These are phyloP conservation scores for Dillenia turbinata DNA, from an alignment of 164 flowering plant genomes.

Conservation along the genomic window DNA sequence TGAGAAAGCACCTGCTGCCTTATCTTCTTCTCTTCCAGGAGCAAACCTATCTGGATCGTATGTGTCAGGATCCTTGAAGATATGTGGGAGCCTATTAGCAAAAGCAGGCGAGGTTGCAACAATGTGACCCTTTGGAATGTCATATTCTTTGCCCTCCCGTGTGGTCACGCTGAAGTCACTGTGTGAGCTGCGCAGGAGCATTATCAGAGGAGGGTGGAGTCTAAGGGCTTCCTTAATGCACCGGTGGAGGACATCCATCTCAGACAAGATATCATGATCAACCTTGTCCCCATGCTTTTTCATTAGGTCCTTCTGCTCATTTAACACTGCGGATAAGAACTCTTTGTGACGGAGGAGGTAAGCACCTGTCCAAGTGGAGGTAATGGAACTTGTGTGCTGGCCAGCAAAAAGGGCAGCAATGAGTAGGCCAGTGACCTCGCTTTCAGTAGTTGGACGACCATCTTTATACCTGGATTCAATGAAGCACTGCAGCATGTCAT, in stretches of 20 bases:
- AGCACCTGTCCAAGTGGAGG: constrained; percentile 95
- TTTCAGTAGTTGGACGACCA: constrained; percentile 84
- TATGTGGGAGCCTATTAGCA: constrained; percentile 82
- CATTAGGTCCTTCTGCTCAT: constrained; percentile 72
- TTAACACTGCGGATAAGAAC: constrained; percentile 54
- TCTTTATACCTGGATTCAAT: constrained; percentile 92
- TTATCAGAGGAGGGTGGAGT: constrained; percentile 91
- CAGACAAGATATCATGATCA: constrained; percentile 84
- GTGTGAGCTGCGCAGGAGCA: constrained; percentile 83
- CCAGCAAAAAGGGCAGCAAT: constrained; percentile 98
- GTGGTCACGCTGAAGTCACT: constrained; percentile 77
- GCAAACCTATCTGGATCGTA: constrained; percentile 87
- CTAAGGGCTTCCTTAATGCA: constrained; percentile 92
- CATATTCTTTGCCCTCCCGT: constrained; percentile 76
- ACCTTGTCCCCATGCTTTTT: constrained; percentile 63
- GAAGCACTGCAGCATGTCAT: constrained; percentile 92
- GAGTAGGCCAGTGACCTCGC: constrained; percentile 92
- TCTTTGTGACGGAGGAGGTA: constrained; percentile 66
- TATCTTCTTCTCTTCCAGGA: constrained; percentile 92
- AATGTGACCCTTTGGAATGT: constrained; percentile 92
- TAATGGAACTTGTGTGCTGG: constrained; percentile 96
- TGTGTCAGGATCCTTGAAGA: constrained; percentile 67
- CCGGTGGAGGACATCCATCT: constrained; percentile 81
- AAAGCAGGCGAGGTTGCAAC: constrained; percentile 96
- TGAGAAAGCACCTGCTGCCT: constrained; percentile 84